Evolutionary conservation across 2,329 filamentous ascomycete genomes (phyloP).

Genomic region (Fusarium algeriense): DNA sequence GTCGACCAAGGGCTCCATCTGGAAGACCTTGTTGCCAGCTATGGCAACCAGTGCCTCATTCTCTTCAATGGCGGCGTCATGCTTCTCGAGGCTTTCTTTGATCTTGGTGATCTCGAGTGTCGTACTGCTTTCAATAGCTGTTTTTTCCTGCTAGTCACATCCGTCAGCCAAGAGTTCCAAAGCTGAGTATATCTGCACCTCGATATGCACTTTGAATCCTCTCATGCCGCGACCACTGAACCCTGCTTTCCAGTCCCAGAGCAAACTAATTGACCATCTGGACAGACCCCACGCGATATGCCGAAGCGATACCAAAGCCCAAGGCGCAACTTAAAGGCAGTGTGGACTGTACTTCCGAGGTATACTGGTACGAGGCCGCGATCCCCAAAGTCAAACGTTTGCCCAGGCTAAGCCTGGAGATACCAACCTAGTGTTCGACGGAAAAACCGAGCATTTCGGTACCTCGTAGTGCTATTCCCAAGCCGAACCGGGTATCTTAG

Average conservation of each 20-base stretch:
- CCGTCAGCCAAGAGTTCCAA: conserved; percentile 30
- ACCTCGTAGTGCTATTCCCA: too few species aligned
- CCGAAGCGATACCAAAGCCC: neutral
- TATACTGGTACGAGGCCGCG: conserved; percentile 21
- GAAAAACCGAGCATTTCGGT: too few species aligned
- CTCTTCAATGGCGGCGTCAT: neutral
- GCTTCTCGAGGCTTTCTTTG: neutral
- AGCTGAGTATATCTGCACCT: conserved; percentile 43
- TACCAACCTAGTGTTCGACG: neutral
- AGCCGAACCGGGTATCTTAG: conserved; percentile 1
- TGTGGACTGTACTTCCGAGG: conserved; percentile 1
- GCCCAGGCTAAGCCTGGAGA: conserved; percentile 22
- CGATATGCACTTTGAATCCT: conserved; percentile 24
- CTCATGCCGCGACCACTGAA: conserved; percentile 11
- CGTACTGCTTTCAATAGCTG: neutral
- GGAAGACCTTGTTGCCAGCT: neutral
- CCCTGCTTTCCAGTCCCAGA: conserved; percentile 29
- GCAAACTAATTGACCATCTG: conserved; percentile 26
- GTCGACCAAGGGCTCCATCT: neutral
- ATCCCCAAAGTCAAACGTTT: conserved; percentile 1
- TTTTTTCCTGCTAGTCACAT: conserved; percentile 10
- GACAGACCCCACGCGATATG: conserved; percentile 11
- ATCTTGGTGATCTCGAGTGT: neutral
- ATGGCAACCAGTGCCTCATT: neutral
- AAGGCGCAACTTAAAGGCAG: conserved; percentile 10